Conservation (phyloP, 2,329 filamentous ascomycete species). For the Aspergillus eucalypticola region DNA sequence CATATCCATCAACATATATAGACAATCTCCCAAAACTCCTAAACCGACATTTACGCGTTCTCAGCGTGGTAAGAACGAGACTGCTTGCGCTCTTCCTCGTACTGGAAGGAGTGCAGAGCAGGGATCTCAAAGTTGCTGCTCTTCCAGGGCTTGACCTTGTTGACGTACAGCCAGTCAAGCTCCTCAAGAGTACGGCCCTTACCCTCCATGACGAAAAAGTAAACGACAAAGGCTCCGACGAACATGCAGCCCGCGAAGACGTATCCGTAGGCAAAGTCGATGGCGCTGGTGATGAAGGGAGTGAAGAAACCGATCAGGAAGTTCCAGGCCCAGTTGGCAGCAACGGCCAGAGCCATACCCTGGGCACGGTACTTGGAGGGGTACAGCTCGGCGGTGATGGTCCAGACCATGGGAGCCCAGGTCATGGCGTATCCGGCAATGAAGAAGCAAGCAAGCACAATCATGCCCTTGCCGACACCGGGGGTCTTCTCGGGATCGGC, state of each 20-base stretch:
- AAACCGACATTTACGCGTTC: constrained; percentile 23
- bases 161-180: constrained; percentile 72
- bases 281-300: constrained; percentile 70
- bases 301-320: constrained; percentile 76
- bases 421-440: constrained; percentile 66
- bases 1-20: neutral
- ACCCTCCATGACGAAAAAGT: constrained; percentile 75
- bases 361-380: constrained; percentile 62
- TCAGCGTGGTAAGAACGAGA: constrained; percentile 28
- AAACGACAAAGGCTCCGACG: constrained; percentile 61
- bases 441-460: constrained; percentile 71
- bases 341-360: constrained; percentile 76
- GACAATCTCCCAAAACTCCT: neutral
- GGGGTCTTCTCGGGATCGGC: constrained; percentile 45
- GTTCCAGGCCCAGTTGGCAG: constrained; percentile 75
- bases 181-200: constrained; percentile 71
- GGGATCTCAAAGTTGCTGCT: constrained; percentile 51
- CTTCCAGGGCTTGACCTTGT: constrained; percentile 61
- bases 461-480: constrained; percentile 64
- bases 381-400: constrained; percentile 48
- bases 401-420: constrained; percentile 64
- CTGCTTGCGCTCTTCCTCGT: constrained; percentile 25
- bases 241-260: constrained; percentile 74
- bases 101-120: constrained; percentile 21
- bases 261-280: constrained; percentile 73